Percentiles rank a stretch among this genome's conserved stretches.
Conservation (phyloP, 345 rosid genomes). For the Populus nigra region DNA sequence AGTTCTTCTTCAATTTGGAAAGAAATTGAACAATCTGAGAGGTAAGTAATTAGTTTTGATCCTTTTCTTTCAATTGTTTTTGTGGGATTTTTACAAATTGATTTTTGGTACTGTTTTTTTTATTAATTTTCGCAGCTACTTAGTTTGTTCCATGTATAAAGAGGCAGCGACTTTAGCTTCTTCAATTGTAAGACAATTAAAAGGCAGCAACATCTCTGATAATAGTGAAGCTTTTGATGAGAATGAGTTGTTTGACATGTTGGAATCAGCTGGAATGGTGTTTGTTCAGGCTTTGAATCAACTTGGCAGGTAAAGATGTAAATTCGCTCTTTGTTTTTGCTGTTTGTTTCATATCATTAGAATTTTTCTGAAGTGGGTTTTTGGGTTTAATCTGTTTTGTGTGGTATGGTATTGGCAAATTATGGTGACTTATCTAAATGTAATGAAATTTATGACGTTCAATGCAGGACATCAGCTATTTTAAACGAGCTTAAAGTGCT, state of each 20-base stretch:
- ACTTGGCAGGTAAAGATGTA: constrained; percentile 44
- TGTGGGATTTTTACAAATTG: too few relatives aligned
- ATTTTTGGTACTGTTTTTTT: neutral
- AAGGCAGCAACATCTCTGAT: constrained; percentile 1
- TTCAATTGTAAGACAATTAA: constrained; percentile 41
- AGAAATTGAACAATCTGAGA: constrained; percentile 47
- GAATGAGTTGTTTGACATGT: constrained; percentile 39
- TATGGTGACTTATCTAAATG: neutral
- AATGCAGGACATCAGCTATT: constrained; percentile 63
- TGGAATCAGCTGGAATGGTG: constrained; percentile 77
- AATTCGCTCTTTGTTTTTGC: neutral
- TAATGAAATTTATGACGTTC: neutral
- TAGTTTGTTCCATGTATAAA: constrained; percentile 72
- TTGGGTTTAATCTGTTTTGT: too few relatives aligned
- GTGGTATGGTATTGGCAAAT: neutral
- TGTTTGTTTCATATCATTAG: neutral
- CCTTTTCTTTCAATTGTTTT: neutral
- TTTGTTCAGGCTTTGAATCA: constrained; percentile 72
- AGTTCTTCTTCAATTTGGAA: constrained; percentile 36
- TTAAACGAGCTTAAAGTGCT: constrained; percentile 48
- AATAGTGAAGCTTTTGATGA: constrained; percentile 24
- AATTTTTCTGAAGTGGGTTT: neutral
- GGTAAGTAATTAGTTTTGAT: constrained; percentile 17
- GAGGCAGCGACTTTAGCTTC: constrained; percentile 67
- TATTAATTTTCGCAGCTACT: constrained; percentile 43